Evolutionary conservation across 2,329 filamentous ascomycete species (phyloP).

Genomic region (Colletotrichum sublineola): DNA sequence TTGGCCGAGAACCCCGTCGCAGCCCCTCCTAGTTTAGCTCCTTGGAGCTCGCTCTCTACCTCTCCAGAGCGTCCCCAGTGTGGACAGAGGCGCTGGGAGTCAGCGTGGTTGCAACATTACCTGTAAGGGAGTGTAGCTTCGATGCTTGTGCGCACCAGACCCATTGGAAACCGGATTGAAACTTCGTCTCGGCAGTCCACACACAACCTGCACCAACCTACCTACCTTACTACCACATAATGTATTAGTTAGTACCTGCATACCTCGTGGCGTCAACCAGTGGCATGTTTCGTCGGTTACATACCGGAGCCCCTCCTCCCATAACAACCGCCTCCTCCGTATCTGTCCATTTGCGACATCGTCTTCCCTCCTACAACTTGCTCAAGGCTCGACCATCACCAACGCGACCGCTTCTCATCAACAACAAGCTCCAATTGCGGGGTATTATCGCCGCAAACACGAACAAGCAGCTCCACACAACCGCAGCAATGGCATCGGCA

Average conservation of each 20-base stretch:
- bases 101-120: neutral
- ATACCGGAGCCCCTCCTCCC: constrained; percentile 9
- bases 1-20: constrained; percentile 25
- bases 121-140: neutral
- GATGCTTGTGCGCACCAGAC: constrained; percentile 29
- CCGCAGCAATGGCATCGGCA: constrained; percentile 55
- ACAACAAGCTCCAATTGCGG: constrained; percentile 33
- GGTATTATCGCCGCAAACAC: constrained; percentile 9
- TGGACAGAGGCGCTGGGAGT: constrained; percentile 4
- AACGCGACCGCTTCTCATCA: neutral
- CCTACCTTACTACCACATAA: neutral
- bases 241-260: neutral
- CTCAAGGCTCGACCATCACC: constrained; percentile 4
- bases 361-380: neutral
- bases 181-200: constrained; percentile 33
- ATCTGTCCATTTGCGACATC: neutral
- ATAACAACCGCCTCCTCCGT: constrained; percentile 17
- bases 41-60: constrained; percentile 13
- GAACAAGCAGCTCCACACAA: constrained; percentile 22
- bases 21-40: neutral
- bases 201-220: constrained; percentile 2
- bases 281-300: constrained; percentile 29
- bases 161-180: constrained; percentile 42
- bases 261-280: constrained; percentile 23
- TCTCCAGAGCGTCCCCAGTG: neutral